Evolutionary conservation across 495 filamentous ascomycete genomes (phyloP).

Genomic region (Talaromyces stipitatus): DNA sequence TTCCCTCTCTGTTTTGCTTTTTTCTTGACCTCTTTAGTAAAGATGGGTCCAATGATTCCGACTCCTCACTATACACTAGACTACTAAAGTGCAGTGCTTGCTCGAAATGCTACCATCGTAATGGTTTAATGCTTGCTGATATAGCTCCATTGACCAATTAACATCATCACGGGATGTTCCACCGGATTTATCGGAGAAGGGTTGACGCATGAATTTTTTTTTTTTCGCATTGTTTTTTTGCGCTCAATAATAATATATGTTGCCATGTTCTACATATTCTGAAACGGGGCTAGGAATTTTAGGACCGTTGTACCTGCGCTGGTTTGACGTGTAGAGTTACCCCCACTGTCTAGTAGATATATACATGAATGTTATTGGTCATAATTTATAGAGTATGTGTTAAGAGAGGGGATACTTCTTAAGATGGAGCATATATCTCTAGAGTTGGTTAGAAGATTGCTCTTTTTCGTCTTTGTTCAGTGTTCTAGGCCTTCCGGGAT

Average conservation of each 20-base stretch:
- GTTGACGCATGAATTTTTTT: not conserved
- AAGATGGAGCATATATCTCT: not conserved
- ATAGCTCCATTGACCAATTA: not conserved
- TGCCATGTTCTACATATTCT: not conserved
- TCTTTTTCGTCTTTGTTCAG: not conserved
- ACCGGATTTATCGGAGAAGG: not conserved
- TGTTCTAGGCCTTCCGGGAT: not conserved
- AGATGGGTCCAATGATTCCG: not conserved
- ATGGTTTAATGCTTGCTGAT: not conserved
- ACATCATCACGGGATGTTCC: not conserved
- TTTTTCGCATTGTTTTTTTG: not conserved
- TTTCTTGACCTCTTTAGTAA: too few relatives aligned
- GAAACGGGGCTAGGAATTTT: conserved; percentile 1
- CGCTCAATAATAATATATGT: not conserved
- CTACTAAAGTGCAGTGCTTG: not conserved
- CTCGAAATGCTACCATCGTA: too few relatives aligned
- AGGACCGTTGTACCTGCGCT: not conserved
- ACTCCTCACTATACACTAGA: not conserved
- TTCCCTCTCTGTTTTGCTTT: not conserved
- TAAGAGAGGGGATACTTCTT: not conserved
- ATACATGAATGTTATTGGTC: not conserved
- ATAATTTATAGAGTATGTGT: not conserved
- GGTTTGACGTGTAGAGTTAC: not conserved
- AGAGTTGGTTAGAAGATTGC: not conserved
- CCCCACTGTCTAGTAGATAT: not conserved